These are phyloP conservation scores for Draba incana DNA, from an alignment of 345 rosid species.

Conservation along the genomic window DNA sequence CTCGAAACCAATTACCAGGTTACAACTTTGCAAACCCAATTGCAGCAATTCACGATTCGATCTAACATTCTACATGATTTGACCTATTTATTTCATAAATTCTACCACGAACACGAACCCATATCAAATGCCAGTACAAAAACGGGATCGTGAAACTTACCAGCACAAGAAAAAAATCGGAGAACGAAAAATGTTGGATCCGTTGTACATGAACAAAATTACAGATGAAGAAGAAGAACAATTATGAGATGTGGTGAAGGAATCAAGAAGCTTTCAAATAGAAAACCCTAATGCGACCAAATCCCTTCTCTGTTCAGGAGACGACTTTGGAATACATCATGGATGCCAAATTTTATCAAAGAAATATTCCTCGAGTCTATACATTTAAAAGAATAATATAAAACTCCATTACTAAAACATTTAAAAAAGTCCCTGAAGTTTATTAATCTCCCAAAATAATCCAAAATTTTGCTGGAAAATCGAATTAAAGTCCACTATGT, in stretches of 20 bases:
- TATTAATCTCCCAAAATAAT: neutral
- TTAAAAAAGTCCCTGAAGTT: slow-evolving; percentile 8
- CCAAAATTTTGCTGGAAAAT: neutral
- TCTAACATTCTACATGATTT: slow-evolving; percentile 16
- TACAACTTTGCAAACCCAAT: slow-evolving; percentile 20
- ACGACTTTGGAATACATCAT: slow-evolving; percentile 31
- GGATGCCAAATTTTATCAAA: slow-evolving; percentile 11
- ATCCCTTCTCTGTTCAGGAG: slow-evolving; percentile 31
- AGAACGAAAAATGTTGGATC: slow-evolving; percentile 4
- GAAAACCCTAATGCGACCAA: slow-evolving; percentile 7
- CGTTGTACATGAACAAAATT: slow-evolving; percentile 20
- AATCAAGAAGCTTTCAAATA: neutral
- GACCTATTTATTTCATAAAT: neutral
- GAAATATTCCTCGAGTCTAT: slow-evolving; percentile 4
- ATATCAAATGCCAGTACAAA: slow-evolving; percentile 18
- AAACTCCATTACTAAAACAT: neutral
- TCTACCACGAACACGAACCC: slow-evolving; percentile 15
- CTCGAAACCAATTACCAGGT: neutral
- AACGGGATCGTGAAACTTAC: slow-evolving; percentile 32
- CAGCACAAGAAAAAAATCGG: slow-evolving; percentile 15
- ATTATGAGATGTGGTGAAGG: slow-evolving; percentile 3
- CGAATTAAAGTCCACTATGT: slow-evolving; percentile 12
- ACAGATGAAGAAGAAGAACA: slow-evolving; percentile 26
- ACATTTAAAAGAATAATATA: neutral
- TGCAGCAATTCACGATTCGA: slow-evolving; percentile 9